Base-by-base conservation (phyloP, 306 rosid genomes). In the Inga leiocalycina region DNA sequence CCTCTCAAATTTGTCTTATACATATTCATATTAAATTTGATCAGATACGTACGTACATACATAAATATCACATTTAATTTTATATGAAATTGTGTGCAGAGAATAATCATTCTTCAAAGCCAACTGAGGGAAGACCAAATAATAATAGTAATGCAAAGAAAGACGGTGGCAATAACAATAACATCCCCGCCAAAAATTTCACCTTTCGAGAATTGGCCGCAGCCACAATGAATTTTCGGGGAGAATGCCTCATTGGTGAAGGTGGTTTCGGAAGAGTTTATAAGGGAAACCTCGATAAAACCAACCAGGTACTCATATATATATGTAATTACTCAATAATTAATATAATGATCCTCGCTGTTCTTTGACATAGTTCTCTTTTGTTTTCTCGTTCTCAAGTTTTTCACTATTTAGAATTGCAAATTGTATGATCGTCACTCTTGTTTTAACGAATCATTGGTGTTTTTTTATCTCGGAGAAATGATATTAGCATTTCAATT, bases 181-280 rank as follows among this genome's bases (percentile, higher is more conserved):
- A 91, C 78, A 93, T 93, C 64, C 91, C 92, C 35, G 93, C 99
- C 8, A 90, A 92, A 80, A 90, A 97, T 0, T 96, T 96, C 86
- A 89, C 93, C 1, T 96, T 93, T 84, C 76, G 98, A 7, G 99
- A 96, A 88, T 82, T 96, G 87, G 99, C 99, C 9, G 67, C 89
- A 7, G 93, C 89, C 19, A 96, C 99, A 14, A 96, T 78, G 88
- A 96, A 96, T 80, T 96, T 96, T 82, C 79, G 99, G 43, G 92
- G 87, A n/a, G 98, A 93, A 79, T 91, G 93, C 43, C 89, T 96
- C 65, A 88, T 96, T 10, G 99, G 99, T 6, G 98, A 94, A 82
- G 99, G 99, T 49, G 99, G 99, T 32, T 96, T 96, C 77, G 99
- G 98, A 54, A 92, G 98, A 84, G 98, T 96, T 82, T 96, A 96